These are phyloP conservation scores for Apostasia shenzhenica DNA, from an alignment of 106 monocot species.

Conservation along the genomic window DNA sequence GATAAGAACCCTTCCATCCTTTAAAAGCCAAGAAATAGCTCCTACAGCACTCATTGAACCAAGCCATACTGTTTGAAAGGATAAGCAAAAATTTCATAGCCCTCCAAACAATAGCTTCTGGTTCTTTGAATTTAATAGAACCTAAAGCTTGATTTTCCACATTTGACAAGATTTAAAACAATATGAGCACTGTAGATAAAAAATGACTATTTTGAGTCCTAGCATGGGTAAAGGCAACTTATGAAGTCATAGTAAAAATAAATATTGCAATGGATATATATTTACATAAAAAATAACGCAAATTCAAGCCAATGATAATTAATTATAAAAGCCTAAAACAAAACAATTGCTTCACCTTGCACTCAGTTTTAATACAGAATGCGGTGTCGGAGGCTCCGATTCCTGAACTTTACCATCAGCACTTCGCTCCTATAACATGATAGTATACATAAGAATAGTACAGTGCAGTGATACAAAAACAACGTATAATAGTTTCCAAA, in stretches of 20 bases:
- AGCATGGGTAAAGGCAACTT: not conserved
- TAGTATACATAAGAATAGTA: not conserved
- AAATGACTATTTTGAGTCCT: not conserved
- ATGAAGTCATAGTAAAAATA: not conserved
- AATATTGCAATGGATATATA: not conserved
- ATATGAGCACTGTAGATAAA: not conserved
- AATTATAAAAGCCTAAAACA: not conserved
- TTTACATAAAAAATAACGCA: not conserved
- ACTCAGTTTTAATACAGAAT: slow-evolving; percentile 37
- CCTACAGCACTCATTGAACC: too few species aligned
- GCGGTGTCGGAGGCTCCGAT: slow-evolving; percentile 64
- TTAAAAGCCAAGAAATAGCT: too few species aligned
- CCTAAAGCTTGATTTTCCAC: too few species aligned
- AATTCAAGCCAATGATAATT: not conserved
- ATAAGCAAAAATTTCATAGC: too few species aligned
- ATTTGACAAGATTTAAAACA: not conserved
- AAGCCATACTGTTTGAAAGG: too few species aligned
- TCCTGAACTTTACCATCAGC: slow-evolving; percentile 45
- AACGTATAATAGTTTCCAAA: not conserved
- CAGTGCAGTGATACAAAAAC: slow-evolving; percentile 1
- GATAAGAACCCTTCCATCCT: too few species aligned
- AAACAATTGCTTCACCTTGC: slow-evolving; percentile 38
- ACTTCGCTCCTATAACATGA: slow-evolving; percentile 45
- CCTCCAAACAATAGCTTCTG: too few species aligned
- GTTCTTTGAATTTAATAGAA: too few species aligned